Evolutionary conservation across 75 land plant genomes (phyloP).

Genomic region (Cunninghamia lanceolata): DNA sequence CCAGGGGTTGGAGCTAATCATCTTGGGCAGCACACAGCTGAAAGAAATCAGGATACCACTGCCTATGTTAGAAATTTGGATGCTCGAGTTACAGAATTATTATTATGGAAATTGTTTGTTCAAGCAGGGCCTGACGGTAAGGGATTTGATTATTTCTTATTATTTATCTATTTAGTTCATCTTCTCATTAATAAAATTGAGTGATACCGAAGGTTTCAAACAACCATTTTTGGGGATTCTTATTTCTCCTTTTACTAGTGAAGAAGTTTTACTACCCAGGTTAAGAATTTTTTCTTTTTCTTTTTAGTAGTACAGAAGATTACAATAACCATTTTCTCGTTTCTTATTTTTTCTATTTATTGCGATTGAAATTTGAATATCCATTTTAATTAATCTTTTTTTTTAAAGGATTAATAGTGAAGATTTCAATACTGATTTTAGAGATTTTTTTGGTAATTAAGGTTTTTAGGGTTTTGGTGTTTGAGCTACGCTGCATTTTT

Average conservation of each 20-base stretch:
- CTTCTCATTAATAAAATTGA: neutral
- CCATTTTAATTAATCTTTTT: no score
- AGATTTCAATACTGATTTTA: neutral
- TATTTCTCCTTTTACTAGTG: neutral
- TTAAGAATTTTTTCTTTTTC: neutral
- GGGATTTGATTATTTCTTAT: neutral
- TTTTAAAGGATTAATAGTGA: no score
- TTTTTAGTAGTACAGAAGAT: no score
- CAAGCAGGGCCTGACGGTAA: constrained; percentile 97
- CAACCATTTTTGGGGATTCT: neutral
- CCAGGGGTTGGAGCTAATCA: constrained; percentile 99
- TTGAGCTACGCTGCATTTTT: neutral
- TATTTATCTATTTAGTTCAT: neutral
- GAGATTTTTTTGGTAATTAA: neutral
- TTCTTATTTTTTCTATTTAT: neutral
- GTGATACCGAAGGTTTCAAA: neutral
- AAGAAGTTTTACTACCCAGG: neutral
- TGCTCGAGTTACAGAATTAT: constrained; percentile 82
- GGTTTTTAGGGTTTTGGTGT: neutral
- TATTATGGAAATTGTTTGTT: constrained; percentile 95
- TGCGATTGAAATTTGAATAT: no score
- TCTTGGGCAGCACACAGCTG: constrained; percentile 95
- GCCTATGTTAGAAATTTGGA: constrained; percentile 97
- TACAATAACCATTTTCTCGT: no score
- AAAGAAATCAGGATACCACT: constrained; percentile 98